Evolutionary conservation across 306 rosid genomes (phyloP), one percentile per base, ranked within the genome.

Genomic region (Neltuma alba): DNA sequence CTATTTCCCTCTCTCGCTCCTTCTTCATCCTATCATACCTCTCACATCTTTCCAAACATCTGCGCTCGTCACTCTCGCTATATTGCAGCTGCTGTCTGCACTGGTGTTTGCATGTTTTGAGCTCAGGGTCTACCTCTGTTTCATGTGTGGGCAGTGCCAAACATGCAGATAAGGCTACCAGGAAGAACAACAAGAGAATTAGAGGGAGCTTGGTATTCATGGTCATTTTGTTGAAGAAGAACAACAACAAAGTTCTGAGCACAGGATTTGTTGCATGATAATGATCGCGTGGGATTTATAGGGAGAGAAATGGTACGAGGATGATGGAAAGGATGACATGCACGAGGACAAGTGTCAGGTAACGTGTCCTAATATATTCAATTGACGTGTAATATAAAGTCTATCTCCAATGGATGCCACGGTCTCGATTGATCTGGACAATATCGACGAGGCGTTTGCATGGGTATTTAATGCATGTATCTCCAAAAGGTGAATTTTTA

Each of bases 61-160:
- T 66, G 7, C 2, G 27, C 41, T 66, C 1, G 16, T 66, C 71
- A 20, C 45, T 12, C 71, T 66, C 48, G 18, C 48, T 37, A 21
- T 36, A 66, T 20, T 64, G 71, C 31, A 1, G 71, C 13, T 66
- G 48, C 13, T 66, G 30, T 21, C 8, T 36, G 30, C 71, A 37
- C 71, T 66, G 48, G 71, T 66, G 71, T 10, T 66, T 66, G 42
- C 71, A 66, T 12, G 71, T 66, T n/a, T n/a, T 20, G 1, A 66
- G 48, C 48, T 66, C 71, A 36, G 47, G 71, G 47, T 66, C 71
- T 66, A 36, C 48, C 71, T 36, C 71, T 66, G 28, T 13, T 36
- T 37, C 71, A 37, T 21, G 31, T 1, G 71, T n/a, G 31, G 47
- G 9, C 16, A 36, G 47, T 34, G 71, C 71, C 3, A 37, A 20